Conservation (phyloP, 148 eudicot species). For the Gaultheria prostrata region DNA sequence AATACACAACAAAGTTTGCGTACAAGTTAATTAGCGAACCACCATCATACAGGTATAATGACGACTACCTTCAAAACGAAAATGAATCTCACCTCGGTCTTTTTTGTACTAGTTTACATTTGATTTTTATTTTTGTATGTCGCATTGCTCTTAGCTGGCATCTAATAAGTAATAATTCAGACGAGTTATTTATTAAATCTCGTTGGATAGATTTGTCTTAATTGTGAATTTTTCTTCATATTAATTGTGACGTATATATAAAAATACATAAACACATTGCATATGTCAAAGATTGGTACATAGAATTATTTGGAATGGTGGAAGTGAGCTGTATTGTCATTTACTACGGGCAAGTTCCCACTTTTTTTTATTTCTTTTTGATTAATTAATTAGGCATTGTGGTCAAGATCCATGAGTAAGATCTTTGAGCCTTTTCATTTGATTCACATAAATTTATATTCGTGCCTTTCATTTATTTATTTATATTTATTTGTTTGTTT, state of each 20-base stretch:
- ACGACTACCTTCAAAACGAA: background rate
- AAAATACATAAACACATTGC: too few species aligned
- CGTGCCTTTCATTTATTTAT: background rate
- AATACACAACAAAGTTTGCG: background rate
- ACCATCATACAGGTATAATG: background rate
- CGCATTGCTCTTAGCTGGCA: background rate
- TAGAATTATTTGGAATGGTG: background rate
- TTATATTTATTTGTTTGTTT: background rate
- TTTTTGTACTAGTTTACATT: background rate
- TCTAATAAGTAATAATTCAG: background rate
- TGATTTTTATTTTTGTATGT: background rate
- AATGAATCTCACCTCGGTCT: background rate
- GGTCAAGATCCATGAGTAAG: background rate
- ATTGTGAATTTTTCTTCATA: background rate
- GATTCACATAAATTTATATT: background rate
- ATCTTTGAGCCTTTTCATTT: background rate
- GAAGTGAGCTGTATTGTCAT: slow-evolving; percentile 13
- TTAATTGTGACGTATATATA: background rate
- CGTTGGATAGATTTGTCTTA: background rate
- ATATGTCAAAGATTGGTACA: too few species aligned
- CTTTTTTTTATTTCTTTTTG: background rate
- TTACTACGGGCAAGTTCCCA: background rate
- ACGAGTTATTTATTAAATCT: background rate
- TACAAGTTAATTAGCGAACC: background rate
- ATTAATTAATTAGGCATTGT: background rate